Evolutionary conservation across 768 basidiomycete genomes (phyloP).

Genomic region (Panaeolus papilionaceus): DNA sequence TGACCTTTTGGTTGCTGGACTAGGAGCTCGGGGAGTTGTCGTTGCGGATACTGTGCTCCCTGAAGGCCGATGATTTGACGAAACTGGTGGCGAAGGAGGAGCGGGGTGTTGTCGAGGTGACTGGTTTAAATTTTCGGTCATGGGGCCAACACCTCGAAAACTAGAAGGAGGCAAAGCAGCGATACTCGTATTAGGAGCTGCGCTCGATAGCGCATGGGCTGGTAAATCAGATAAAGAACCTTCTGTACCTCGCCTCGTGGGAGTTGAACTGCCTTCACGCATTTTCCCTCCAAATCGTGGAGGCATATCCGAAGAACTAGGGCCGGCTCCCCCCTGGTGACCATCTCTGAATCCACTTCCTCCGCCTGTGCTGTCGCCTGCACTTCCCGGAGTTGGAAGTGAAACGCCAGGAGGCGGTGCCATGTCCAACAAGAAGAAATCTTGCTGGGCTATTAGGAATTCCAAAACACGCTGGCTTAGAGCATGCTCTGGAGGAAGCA

Average conservation of each 20-base stretch:
- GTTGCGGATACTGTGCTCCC: neutral
- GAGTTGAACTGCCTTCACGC: conserved; percentile 26
- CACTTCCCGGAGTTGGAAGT: conserved; percentile 20
- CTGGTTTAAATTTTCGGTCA: neutral
- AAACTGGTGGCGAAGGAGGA: neutral
- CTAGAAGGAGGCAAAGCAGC: conserved; percentile 14
- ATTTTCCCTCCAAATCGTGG: conserved; percentile 24
- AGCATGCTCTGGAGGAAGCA: conserved; percentile 85
- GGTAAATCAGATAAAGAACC: conserved; percentile 15
- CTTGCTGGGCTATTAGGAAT: conserved; percentile 95
- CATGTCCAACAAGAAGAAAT: conserved; percentile 92
- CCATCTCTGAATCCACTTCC: conserved; percentile 22
- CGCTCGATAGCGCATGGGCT: conserved; percentile 11
- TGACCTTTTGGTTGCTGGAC: conserved; percentile 7
- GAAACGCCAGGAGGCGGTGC: conserved; percentile 56
- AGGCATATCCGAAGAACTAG: conserved; percentile 9
- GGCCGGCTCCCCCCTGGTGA: conserved; percentile 20
- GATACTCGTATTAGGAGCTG: conserved; percentile 13
- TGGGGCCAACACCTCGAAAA: neutral
- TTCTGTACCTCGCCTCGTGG: conserved; percentile 26
- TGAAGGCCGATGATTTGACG: neutral
- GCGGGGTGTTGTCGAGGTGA: neutral
- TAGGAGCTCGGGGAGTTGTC: neutral
- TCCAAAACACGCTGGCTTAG: conserved; percentile 91
- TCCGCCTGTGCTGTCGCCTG: conserved; percentile 19